phyloP scores from a whole-genome alignment of 208 protist genomes.

The Spongospora subterranea region DNA sequence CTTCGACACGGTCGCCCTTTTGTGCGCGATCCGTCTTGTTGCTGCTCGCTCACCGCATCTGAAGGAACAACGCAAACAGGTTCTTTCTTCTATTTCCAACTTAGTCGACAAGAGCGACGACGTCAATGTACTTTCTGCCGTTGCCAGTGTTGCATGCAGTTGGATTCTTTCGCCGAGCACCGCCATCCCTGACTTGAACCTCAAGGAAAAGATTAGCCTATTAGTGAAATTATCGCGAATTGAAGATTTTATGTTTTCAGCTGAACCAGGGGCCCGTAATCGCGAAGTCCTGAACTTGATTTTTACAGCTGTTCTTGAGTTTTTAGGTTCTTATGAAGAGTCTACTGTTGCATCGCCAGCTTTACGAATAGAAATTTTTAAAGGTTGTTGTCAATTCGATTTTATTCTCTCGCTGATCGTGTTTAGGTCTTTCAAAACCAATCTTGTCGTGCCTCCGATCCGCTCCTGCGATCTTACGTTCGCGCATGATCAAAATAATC shows the following conservation, averaged over 20 bases:
- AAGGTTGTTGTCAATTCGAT: neutral
- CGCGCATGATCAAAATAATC: neutral
- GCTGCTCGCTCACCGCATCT: neutral
- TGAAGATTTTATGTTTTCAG: neutral
- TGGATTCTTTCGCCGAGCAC: neutral
- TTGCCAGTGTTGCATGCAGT: neutral
- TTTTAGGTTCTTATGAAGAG: neutral
- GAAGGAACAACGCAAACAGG: slow-evolving; percentile 41
- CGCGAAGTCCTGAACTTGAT: neutral
- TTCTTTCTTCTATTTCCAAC: neutral
- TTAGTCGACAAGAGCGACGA: slow-evolving; percentile 45
- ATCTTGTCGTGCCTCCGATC: neutral
- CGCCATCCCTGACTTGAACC: neutral
- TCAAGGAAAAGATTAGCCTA: slow-evolving; percentile 24
- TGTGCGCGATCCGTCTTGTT: slow-evolving; percentile 2
- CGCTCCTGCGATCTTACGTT: neutral
- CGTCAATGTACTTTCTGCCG: neutral
- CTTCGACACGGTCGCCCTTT: neutral
- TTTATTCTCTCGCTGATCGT: neutral
- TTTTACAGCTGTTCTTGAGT: neutral
- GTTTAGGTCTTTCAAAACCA: neutral
- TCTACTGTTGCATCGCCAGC: neutral
- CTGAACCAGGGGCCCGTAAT: neutral
- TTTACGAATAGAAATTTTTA: neutral
- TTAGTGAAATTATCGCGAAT: neutral